Conservation (phyloP, 257 asterid genomes). For the Przewalskia tangutica region DNA sequence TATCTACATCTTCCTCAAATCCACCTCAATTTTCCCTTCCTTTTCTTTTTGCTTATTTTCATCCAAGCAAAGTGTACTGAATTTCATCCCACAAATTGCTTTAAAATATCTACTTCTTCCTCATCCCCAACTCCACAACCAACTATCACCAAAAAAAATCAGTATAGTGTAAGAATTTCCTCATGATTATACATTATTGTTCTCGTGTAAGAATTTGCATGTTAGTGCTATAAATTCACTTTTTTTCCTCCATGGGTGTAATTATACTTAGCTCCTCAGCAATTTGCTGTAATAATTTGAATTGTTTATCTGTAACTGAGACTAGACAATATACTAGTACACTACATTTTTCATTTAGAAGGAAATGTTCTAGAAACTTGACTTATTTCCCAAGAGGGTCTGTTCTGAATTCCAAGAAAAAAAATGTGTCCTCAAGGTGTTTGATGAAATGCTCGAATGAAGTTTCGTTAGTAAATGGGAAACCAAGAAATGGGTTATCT, state of each 20-base stretch:
- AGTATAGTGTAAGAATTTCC: neutral
- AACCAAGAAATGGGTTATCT: constrained; percentile 29
- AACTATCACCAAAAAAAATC: neutral
- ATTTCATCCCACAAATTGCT: neutral
- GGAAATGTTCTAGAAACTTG: constrained; percentile 28
- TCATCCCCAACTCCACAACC: neutral
- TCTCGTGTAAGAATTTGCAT: neutral
- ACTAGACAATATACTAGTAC: constrained; percentile 11
- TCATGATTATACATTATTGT: neutral
- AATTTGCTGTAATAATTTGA: constrained; percentile 32
- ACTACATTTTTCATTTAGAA: constrained; percentile 3
- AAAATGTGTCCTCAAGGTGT: constrained; percentile 25
- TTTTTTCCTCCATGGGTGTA: constrained; percentile 37
- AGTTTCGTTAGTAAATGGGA: constrained; percentile 20
- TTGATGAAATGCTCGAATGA: constrained; percentile 41
- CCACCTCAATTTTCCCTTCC: neutral
- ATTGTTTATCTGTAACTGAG: constrained; percentile 22
- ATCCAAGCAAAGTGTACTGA: neutral
- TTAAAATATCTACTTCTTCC: neutral
- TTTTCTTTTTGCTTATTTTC: neutral
- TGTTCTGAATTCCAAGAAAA: constrained; percentile 26
- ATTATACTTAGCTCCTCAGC: constrained; percentile 38
- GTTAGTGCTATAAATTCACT: neutral
- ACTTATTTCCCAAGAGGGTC: constrained; percentile 29
- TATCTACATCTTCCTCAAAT: neutral